Base-by-base conservation (phyloP, 495 filamentous ascomycete genomes). In the Hyphodiscus hymeniophilus region DNA sequence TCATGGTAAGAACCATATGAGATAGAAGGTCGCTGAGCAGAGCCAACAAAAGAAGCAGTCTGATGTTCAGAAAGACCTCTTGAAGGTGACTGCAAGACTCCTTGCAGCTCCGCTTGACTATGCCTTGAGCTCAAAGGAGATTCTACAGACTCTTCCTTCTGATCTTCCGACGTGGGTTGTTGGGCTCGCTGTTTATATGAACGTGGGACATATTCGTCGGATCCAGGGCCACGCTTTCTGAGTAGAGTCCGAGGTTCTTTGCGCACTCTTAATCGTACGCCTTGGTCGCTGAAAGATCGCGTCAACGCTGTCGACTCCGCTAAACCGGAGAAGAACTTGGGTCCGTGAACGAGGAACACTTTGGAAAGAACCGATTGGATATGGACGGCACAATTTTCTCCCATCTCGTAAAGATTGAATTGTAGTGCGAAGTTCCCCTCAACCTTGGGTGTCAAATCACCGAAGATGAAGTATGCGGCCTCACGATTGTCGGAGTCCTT, bases 381-480 rank as follows among this genome's bases (percentile, higher is more conserved):
- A 61, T 75, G 78, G 28, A 74, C 65, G n/a, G 80, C 83, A 49
- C 72, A 66, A 43, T 69, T 70, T 60, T 73, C 71, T 42, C 52
- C 68, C 71, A 94, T 82, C 64, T 95, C 89, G 59, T 85, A 91
- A 21, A 98, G 74, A 46, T 79, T 88, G 61, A 98, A 97, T 33
- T 84, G 81, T 51, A 97, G 70, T 21, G 85, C 72, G 54, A 80
- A 94, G 4, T 74, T 74, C 20, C 92, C 92, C 54, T 88, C 84
- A 16, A 85, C 71, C 62, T 86, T 84, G 21, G 94, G 79, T 0
- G 91, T 95, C 15, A 98, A 68, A 63, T 98, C 92, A 5, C 86
- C 85, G 66, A 95, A 97, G n/a, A 97, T 86, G 51, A 98, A 97
- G 69, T 94, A 98, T 1, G 85, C 89, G 11, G 89, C 90, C 73